Percentiles rank a stretch among this genome's conserved stretches.
These are phyloP conservation scores for Oligophagozyma castellii DNA, from an alignment of 1,139 yeast genomes.

Conservation along the genomic window DNA sequence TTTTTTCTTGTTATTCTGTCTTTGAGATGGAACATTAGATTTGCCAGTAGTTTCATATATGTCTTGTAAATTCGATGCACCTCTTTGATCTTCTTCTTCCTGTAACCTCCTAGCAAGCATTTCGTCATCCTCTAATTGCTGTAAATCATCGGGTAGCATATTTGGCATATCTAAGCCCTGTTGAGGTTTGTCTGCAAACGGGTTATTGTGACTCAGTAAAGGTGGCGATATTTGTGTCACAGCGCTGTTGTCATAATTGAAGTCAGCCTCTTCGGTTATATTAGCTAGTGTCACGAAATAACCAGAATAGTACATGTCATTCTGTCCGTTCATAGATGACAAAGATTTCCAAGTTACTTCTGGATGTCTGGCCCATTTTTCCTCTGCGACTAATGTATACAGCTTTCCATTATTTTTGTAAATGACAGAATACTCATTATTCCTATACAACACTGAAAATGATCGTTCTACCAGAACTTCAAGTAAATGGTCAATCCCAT, in stretches of 20 bases:
- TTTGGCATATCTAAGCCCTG: neutral
- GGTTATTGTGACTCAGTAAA: too few species aligned
- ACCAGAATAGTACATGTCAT: conserved; percentile 55
- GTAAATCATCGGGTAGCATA: conserved; percentile 1
- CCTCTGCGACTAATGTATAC: conserved; percentile 55
- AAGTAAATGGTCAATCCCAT: conserved; percentile 38
- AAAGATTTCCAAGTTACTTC: conserved; percentile 68
- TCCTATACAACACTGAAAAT: conserved; percentile 60
- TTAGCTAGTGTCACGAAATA: conserved; percentile 32
- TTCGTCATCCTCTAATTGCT: conserved; percentile 16
- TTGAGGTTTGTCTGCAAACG: conserved; percentile 7
- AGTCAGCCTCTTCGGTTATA: conserved; percentile 2
- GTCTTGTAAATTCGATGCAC: conserved; percentile 10
- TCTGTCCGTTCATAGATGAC: conserved; percentile 48
- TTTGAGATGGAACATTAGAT: neutral
- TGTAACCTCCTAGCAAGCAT: conserved; percentile 21
- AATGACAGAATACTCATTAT: conserved; percentile 68
- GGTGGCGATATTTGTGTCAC: too few species aligned
- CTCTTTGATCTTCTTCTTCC: conserved; percentile 19
- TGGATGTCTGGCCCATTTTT: conserved; percentile 36
- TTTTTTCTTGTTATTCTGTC: neutral
- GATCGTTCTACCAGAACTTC: conserved; percentile 34
- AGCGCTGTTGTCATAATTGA: neutral
- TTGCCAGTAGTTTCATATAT: conserved; percentile 3
- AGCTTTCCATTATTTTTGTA: conserved; percentile 40